These are phyloP conservation scores for Solanum raphanifolium DNA, from an alignment of 257 asterid species.

Conservation along the genomic window DNA sequence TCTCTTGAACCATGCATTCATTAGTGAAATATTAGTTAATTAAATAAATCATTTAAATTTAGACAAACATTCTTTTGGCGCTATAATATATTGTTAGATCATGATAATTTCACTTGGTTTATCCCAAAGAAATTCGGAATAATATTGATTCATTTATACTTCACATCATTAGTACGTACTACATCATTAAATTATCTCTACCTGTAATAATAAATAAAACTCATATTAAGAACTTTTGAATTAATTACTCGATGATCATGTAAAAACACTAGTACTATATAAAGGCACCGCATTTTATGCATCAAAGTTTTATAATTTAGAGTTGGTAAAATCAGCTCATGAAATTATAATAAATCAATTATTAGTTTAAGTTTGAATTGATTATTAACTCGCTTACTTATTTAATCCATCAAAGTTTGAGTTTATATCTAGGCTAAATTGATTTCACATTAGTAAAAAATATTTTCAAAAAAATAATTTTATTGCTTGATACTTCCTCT, in stretches of 20 bases:
- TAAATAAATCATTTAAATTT: neutral
- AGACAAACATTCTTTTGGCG: neutral
- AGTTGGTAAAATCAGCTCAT: neutral
- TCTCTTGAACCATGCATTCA: neutral
- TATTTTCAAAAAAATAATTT: no score
- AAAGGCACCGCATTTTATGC: neutral
- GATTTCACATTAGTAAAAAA: neutral
- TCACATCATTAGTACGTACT: neutral
- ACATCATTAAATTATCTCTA: neutral
- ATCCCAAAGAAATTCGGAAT: neutral
- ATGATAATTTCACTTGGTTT: neutral
- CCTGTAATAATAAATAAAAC: neutral
- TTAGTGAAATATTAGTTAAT: neutral
- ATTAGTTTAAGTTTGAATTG: no score
- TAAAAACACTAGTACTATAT: neutral
- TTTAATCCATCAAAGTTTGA: no score
- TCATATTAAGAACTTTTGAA: neutral
- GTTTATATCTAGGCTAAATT: no score
- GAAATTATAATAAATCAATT: neutral
- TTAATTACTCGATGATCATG: neutral
- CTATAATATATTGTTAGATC: neutral
- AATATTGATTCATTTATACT: neutral
- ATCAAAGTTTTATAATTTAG: neutral
- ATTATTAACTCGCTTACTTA: neutral
- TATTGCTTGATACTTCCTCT: no score